Percentiles rank a stretch among this genome's conserved stretches.
Evolutionary conservation across 2,329 filamentous ascomycete genomes (phyloP).

Genomic region (Cryphonectria naterciae): DNA sequence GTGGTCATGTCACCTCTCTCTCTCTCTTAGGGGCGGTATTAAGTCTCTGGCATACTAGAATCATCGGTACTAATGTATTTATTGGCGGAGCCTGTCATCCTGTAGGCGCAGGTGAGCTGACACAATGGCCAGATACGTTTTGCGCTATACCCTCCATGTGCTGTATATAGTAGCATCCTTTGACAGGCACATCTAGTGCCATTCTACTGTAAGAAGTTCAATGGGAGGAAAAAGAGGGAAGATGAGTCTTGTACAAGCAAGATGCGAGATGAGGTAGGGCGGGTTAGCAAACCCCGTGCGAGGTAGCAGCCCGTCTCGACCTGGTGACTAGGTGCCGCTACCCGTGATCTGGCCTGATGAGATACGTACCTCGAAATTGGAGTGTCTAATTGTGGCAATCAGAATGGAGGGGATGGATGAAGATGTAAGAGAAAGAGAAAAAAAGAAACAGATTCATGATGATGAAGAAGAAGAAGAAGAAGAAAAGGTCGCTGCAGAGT

Average conservation of each 20-base stretch:
- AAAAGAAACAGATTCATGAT: neutral
- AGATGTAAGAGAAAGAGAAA: too few relatives aligned
- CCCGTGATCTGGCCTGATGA: neutral
- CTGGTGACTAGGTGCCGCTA: neutral
- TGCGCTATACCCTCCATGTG: neutral
- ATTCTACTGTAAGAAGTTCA: neutral
- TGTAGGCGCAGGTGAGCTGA: constrained; percentile 1
- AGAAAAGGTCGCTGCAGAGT: too few relatives aligned
- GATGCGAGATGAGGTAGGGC: neutral
- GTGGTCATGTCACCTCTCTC: neutral
- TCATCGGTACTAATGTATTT: neutral
- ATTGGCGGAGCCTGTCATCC: neutral
- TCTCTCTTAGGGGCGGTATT: neutral
- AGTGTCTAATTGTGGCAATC: neutral
- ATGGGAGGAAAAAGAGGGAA: neutral
- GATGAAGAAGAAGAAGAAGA: neutral
- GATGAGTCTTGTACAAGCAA: neutral
- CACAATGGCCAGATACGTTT: neutral
- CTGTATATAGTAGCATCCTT: neutral
- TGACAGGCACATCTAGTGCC: neutral
- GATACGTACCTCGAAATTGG: neutral
- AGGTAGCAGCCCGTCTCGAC: neutral
- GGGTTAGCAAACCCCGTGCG: neutral
- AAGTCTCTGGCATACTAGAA: neutral
- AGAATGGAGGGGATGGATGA: neutral